A percentile compares a stretch with the other conserved stretches of the same genome.
Evolutionary conservation across 2,329 filamentous ascomycete species (phyloP).

Genomic region (Neoscytalidium dimidiatum): DNA sequence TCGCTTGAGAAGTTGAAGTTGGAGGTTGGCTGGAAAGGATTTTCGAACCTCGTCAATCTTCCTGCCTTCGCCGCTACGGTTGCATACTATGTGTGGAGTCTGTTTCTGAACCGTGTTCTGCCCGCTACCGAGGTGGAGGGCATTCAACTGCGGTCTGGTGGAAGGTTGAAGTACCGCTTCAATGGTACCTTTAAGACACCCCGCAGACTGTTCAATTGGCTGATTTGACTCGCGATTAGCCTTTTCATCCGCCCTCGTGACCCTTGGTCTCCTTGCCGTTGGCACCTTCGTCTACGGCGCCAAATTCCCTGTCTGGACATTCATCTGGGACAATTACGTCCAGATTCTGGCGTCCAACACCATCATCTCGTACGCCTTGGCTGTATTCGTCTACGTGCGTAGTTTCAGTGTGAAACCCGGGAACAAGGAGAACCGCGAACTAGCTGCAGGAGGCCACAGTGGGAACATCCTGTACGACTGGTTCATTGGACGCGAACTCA

Average conservation of each 20-base stretch:
- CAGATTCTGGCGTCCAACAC: slow-evolving; percentile 84
- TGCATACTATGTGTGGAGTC: slow-evolving; percentile 75
- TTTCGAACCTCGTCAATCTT: slow-evolving; percentile 69
- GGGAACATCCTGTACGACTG: slow-evolving; percentile 93
- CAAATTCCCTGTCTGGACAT: slow-evolving; percentile 86
- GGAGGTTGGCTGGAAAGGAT: slow-evolving; percentile 83
- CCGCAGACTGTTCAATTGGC: not conserved
- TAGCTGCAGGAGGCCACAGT: slow-evolving; percentile 78
- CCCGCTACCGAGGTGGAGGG: slow-evolving; percentile 74
- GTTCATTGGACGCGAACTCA: slow-evolving; percentile 95
- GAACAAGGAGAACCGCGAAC: slow-evolving; percentile 71
- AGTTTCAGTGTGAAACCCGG: slow-evolving; percentile 81
- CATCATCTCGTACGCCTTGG: slow-evolving; percentile 70
- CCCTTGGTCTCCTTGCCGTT: slow-evolving; percentile 68
- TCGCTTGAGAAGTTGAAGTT: slow-evolving; percentile 71
- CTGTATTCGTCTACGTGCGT: slow-evolving; percentile 76
- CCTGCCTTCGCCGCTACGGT: slow-evolving; percentile 69
- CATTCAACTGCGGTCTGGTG: slow-evolving; percentile 68
- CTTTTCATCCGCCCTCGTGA: slow-evolving; percentile 73
- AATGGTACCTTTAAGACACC: slow-evolving; percentile 43
- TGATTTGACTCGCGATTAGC: slow-evolving; percentile 51
- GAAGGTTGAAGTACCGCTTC: slow-evolving; percentile 78
- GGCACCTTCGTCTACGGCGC: slow-evolving; percentile 78
- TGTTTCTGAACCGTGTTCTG: slow-evolving; percentile 73
- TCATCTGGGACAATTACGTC: slow-evolving; percentile 87